phyloP scores from a whole-genome alignment of 2,329 filamentous ascomycete genomes.

The Leptodontidium sp. region DNA sequence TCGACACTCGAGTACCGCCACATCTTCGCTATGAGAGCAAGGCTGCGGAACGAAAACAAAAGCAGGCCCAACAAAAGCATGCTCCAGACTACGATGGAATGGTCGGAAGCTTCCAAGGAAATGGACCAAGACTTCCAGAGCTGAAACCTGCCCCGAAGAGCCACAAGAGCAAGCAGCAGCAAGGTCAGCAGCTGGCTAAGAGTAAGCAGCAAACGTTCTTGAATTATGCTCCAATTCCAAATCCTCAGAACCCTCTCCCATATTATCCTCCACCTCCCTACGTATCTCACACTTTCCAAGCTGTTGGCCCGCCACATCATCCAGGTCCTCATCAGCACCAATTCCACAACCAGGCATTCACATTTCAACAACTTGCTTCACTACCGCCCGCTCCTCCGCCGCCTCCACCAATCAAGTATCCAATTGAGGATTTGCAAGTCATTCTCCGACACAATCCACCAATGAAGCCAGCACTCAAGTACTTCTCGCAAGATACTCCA shows the following conservation, averaged over 20 bases:
- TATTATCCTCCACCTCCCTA: conserved; percentile 40
- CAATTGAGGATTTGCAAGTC: conserved; percentile 91
- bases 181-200: conserved; percentile 50
- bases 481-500: conserved; percentile 73
- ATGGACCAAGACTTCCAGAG: conserved; percentile 70
- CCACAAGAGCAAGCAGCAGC: conserved; percentile 67
- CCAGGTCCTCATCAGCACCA: conserved; percentile 47
- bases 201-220: conserved; percentile 49
- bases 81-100: conserved; percentile 46
- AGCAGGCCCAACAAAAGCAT: conserved; percentile 67
- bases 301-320: conserved; percentile 44
- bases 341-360: conserved; percentile 54
- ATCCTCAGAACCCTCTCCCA: conserved; percentile 34
- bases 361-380: conserved; percentile 57
- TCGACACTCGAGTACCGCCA: conserved; percentile 85
- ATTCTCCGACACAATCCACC: conserved; percentile 67
- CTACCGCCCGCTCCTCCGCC: conserved; percentile 65
- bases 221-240: conserved; percentile 43
- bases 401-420: conserved; percentile 86
- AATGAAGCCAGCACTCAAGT: conserved; percentile 79
- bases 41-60: conserved; percentile 77
- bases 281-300: conserved; percentile 46
- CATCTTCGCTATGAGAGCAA: conserved; percentile 85
- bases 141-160: conserved; percentile 77
- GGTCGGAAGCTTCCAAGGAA: conserved; percentile 46